Base-by-base conservation (phyloP, 1,139 yeast genomes). In the Fermentozyma sake region DNA sequence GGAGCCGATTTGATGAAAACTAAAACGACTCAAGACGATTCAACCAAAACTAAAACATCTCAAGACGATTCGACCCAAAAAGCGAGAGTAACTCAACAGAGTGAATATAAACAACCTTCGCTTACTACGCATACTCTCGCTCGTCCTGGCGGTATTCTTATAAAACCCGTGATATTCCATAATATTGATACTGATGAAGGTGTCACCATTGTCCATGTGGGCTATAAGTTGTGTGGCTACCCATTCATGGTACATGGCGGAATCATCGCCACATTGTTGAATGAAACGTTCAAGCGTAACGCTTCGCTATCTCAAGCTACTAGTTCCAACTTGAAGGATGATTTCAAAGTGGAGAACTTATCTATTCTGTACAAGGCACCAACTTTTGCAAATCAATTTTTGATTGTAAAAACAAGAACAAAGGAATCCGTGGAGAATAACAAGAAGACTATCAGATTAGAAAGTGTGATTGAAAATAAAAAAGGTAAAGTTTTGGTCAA, bases 221-320 rank as follows among this genome's bases (percentile, higher is more conserved):
- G 97, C 0, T 76, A 80, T 47, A 71, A 72, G 37, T 57, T 87
- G 19, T 79, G 93, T 26, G 97, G 97, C 2, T 87, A 81, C 48
- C 96, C 96, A 1, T 78, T 84, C 42, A 61, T 89, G 20, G 72
- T 86, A 1, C 97, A 89, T 48, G 97, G 97, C 3, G 97, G 97
- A 0, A 75, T 89, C 22, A 55, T 89, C 20, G 95, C 94, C 6
- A 80, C 95, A 0, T 59, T 89, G 9, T 60, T 86, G 33, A 93
- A 84, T 47, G 96, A 87, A 38, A 67, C 83, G 4, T 68, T 77
- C 57, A 78, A 74, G 32, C 54, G 80, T 28, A 71, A 73, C 30
- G 79, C 81, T 1, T 66, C 72, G 6, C 55, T 74, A 45, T 39
- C 60, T 14, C 40, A 38, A 19, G 34, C 28, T 9, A 52, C 66